Base-by-base conservation (phyloP, 768 basidiomycete genomes). In the Termitomyces sp. region DNA sequence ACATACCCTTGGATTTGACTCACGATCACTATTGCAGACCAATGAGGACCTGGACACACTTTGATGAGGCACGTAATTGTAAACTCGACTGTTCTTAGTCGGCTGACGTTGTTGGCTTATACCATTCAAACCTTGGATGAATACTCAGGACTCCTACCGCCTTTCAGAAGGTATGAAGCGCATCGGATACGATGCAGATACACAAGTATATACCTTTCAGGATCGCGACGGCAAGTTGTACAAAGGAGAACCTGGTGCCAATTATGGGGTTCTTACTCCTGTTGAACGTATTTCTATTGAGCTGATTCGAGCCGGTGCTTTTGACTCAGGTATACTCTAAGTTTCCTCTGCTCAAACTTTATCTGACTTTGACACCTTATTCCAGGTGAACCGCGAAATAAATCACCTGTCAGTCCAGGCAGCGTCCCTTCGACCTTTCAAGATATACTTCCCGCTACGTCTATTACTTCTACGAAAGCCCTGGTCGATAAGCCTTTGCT, bases 161-260 rank as follows among this genome's bases (percentile, higher is more conserved):
- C 70, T 81, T 7, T 78, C 79, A 7, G 72, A 74, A 56, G 83
- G 82, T 30, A 71, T 84, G 64, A 74, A 71, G 51, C 74, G 84
- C 6, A 71, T 82, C 12, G 79, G 69, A 2, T 85, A 85, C 55
- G 84, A 86, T 59, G 74, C 81, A 0, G 84, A 85, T 54, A 75
- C 78, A 0, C 65, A 72, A n/a, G 68, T 72, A 14, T 85, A 84
- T 57, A 79, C 75, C 4, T 85, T 84, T 50, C 64, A 71, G 33
- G 83, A 85, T 55, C 59, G 61, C 2, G 64, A 74, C 4, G 83
- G 82, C 0, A 69, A 68, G 14, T 63, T 77, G 4, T 85, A 82
- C 65, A 65, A 73, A 47, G 75, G 78, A 30, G 72, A 72, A 27
- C 76, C 81, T 0, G 78, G 78, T n/a, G 69, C 69, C 34, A 62